Evolutionary conservation across 1,139 yeast species (phyloP), one percentile per base, ranked within the genome.

Genomic region (Diutina ranongensis): DNA sequence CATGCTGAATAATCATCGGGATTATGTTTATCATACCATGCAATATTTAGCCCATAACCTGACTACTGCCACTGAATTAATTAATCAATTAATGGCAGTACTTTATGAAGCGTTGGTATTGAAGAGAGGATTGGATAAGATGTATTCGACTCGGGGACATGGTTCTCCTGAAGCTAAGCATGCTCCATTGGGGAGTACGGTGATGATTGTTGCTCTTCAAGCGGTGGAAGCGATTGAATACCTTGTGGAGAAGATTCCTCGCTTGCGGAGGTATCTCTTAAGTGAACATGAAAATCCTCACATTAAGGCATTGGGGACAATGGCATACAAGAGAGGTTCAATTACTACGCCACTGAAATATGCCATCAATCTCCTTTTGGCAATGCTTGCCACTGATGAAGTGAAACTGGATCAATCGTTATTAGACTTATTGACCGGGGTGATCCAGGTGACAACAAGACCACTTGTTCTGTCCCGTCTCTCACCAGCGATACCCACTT

Each of bases 41-140:
- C 76, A 76, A 32, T 78, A 76, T 49, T 60, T 88, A 49, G 84
- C 95, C 57, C 73, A 77, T 50, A 86, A 82, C 60, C 83, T 84
- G 57, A 94, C 83, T 51, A 83, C 86, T 10, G 66, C 97, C 46
- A 66, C 76, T 19, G 97, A 89, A 52, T 74, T 87, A n/a, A 69
- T 88, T 59, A 79, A 83, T 42, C 64, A 83, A 48, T 60, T 88
- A 46, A 61, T 88, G 44, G 78, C 82, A 28, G 74, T 88, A 42
- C 63, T 89, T 40, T 81, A 80, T 51, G 96, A 88, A 52, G 94
- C 94, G 8, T 68, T 83, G 13, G 59, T 62, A 1, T 83, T 77
- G 52, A 80, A 78, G 46, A 71, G 70, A 25, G 63, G 86, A 0
- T 61, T 86, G 46, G 92, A 83, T 52, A 75, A 69, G 52, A 74